These are phyloP conservation scores for Thielaviopsis ethacetica DNA, from an alignment of 2,329 filamentous ascomycete species.

Conservation along the genomic window DNA sequence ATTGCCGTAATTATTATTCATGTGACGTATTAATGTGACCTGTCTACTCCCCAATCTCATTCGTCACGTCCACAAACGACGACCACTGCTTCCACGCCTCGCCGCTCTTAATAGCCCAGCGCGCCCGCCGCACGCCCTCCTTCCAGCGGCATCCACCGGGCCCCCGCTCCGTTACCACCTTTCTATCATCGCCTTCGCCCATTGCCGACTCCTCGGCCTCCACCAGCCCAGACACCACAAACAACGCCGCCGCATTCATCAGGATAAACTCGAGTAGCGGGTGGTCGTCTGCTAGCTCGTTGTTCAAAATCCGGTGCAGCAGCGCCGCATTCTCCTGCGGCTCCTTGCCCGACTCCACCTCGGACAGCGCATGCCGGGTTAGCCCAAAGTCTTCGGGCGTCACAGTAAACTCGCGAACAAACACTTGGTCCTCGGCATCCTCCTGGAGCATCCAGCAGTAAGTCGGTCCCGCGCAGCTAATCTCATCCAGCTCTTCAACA, in stretches of 20 bases:
- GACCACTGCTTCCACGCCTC: constrained; percentile 72
- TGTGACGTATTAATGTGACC: too few species aligned
- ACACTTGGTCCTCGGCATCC: constrained; percentile 25
- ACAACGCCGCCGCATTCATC: constrained; percentile 78
- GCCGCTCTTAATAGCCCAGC: constrained; percentile 77
- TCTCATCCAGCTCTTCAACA: constrained; percentile 86
- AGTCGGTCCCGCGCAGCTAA: constrained; percentile 77
- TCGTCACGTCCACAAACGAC: constrained; percentile 70
- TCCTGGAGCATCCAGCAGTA: constrained; percentile 67
- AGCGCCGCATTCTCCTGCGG: constrained; percentile 80
- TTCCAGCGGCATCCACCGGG: constrained; percentile 86
- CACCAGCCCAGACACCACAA: constrained; percentile 74
- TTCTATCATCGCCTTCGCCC: constrained; percentile 64
- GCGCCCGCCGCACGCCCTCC: constrained; percentile 74
- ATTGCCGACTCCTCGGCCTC: constrained; percentile 68
- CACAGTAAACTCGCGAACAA: constrained; percentile 62
- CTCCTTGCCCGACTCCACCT: constrained; percentile 71
- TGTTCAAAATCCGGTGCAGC: constrained; percentile 57
- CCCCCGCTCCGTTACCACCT: constrained; percentile 65
- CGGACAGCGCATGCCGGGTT: constrained; percentile 51
- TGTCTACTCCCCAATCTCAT: constrained; percentile 24
- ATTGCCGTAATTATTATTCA: too few species aligned
- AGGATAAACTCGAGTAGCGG: constrained; percentile 87
- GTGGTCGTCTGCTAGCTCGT: constrained; percentile 57
- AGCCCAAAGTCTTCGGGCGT: constrained; percentile 80